Evolutionary conservation across 2,329 filamentous ascomycete genomes (phyloP).

Genomic region (Colletotrichum gloeosporioides): DNA sequence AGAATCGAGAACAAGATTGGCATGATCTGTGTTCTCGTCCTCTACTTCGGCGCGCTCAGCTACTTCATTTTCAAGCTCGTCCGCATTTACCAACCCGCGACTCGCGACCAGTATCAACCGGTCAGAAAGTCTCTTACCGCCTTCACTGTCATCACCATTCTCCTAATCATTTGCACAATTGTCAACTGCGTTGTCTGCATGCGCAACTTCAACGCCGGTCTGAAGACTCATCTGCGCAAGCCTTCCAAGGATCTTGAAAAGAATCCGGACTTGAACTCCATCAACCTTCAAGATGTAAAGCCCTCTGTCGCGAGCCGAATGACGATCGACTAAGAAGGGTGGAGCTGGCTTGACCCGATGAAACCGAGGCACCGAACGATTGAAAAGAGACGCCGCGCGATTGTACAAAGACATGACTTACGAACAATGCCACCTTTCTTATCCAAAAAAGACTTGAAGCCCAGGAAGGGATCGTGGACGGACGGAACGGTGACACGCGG

Average conservation of each 20-base stretch:
- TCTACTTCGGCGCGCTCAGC: conserved; percentile 87
- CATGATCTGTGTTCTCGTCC: conserved; percentile 78
- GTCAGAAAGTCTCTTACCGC: conserved; percentile 87
- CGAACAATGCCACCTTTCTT: conserved; percentile 21
- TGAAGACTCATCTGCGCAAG: conserved; percentile 83
- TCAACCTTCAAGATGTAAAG: conserved; percentile 63
- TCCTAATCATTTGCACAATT: conserved; percentile 89
- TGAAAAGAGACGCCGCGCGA: conserved; percentile 14
- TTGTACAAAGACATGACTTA: conserved; percentile 26
- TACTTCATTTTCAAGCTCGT: conserved; percentile 99
- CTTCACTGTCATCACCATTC: conserved; percentile 91
- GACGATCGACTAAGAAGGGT: conserved; percentile 60
- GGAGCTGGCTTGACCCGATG: conserved; percentile 12
- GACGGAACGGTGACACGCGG: conserved; percentile 15
- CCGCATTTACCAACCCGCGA: conserved; percentile 81
- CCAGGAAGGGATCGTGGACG: conserved; percentile 6
- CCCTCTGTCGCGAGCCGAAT: conserved; percentile 59
- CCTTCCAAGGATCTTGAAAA: conserved; percentile 51
- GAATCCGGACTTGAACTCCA: conserved; percentile 62
- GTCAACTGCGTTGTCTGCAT: conserved; percentile 86
- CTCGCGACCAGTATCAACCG: conserved; percentile 69
- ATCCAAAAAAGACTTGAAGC: background rate
- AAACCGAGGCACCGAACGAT: conserved; percentile 13
- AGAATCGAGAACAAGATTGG: conserved; percentile 81
- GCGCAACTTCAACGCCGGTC: conserved; percentile 85